Base-by-base conservation (phyloP, 352 stramenopile genomes). In the Phytophthora colocasiae region DNA sequence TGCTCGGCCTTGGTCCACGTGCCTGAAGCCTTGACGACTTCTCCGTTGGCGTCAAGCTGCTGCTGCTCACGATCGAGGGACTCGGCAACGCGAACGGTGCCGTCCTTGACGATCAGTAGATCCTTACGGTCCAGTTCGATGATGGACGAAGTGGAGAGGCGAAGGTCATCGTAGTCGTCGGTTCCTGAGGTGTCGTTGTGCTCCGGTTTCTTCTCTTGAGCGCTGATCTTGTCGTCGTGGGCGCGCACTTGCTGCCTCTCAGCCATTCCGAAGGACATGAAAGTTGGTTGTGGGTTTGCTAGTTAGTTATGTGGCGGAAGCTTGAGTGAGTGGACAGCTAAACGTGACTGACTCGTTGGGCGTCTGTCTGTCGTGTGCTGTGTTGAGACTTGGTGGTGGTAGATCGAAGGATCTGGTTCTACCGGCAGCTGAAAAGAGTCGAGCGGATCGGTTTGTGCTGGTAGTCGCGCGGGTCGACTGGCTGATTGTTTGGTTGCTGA, bases 81-180 rank as follows among this genome's bases (percentile, higher is more conserved):
- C 53, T 90, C 75, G 15, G 83, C 83, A 14, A 91, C 77, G 40
- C 81, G 80, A 48, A 91, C 80, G 26, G 72, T 89, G 51, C 83
- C 83, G 53, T 91, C 80, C 63, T 91, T 88, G 53, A 91, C 77
- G 52, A 91, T 89, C n/a, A 91, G 68, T 36, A 91, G 60, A 38
- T 91, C 71, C 63, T 90, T 91, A n/a, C 60, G 74, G 66, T 91
- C 83, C n/a, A 91, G 60, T 59, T 76, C 69, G 11, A 81, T 70
- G 43, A 82, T 73, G 5, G 68, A 70, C 57, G 27, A 82, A 45
- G 34, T 77, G 31, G 32, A 83, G 63, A 75, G 41, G n/a, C 49
- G n/a, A 0, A 58, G 47, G 14, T 78, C 59, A 15, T 82, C 69
- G 17, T 65, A 55, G 8, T 54, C 50, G 12, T 64, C 52, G 31